A percentile compares a stretch with the other conserved stretches of the same genome.
Conservation (phyloP, 108 stramenopile genomes). For the Nitzschia sp. region DNA sequence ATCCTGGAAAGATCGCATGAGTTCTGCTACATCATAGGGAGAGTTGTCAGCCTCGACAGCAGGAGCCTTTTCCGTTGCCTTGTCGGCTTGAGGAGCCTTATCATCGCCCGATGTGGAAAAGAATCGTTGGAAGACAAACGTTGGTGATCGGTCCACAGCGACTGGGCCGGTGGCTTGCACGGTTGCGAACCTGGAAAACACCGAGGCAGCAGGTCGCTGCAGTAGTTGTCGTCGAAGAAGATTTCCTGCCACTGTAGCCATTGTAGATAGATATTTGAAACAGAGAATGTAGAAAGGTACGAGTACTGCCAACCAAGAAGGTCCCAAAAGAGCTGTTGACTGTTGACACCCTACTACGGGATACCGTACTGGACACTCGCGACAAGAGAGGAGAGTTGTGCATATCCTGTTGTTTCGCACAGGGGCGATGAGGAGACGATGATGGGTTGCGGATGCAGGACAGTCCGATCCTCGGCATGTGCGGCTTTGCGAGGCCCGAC, state of each 20-base stretch:
- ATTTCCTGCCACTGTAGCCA: slow-evolving; percentile 10
- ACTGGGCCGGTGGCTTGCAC: background rate
- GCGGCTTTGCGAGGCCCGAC: no score
- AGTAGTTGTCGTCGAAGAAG: slow-evolving; percentile 9
- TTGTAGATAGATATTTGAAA: background rate
- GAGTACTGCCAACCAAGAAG: no score
- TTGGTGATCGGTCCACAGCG: background rate
- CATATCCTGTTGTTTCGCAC: no score
- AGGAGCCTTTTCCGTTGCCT: background rate
- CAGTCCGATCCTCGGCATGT: no score
- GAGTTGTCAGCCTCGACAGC: background rate
- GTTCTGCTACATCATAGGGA: slow-evolving; percentile 29
- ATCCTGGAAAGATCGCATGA: slow-evolving; percentile 31
- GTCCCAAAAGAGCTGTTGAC: no score
- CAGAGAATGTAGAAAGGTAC: background rate
- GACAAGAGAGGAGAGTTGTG: no score
- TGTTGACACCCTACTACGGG: no score
- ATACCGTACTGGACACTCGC: no score
- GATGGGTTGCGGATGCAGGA: no score
- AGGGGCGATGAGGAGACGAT: no score
- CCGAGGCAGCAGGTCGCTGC: background rate
- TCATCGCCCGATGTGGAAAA: slow-evolving; percentile 10
- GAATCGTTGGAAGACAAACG: slow-evolving; percentile 2
- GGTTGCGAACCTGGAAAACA: background rate
- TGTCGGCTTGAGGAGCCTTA: background rate